Evolutionary conservation across 106 monocot genomes (phyloP), one percentile per base, ranked within the genome.

Genomic region (Apostasia shenzhenica): DNA sequence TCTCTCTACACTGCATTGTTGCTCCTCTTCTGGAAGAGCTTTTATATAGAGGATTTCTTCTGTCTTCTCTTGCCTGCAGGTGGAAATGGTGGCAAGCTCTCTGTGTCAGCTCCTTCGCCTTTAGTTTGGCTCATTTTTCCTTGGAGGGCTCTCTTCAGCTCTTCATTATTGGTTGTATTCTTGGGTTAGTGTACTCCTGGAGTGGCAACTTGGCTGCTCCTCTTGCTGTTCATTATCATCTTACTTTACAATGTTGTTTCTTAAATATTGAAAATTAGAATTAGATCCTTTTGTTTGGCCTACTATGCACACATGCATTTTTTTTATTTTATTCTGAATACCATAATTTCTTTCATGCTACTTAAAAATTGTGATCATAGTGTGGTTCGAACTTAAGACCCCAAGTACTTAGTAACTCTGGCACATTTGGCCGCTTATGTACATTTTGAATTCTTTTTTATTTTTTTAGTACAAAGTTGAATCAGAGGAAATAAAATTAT

Each of bases 171-270:
- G 95, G 95, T 46, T 82, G 75, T 75, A 74, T 95, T 79, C 83
- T 91, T 66, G 95, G 91, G 9, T 85, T 80, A 43, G 84, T 69
- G 3, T 95, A 91, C 64, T 88, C 88, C 62, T 84, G 88, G 88
- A 77, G 79, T 57, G 88, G 84, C 44, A 84, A 77, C 56, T 45
- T 95, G 50, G 71, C 63, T 59, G 67, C 95, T 64, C 72, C 91
- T 14, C 67, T 95, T 40, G 51, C 68, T 40, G 63, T 91, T 48
- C 95, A 95, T 73, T 86, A 70, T 66, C 8, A 81, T 88, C 67
- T 81, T 94, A 48, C 2, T 76, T 52, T 52, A 66, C 2, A 70
- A 54, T 42, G 63, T 74, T 48, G 59, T 83, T 46, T 74, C 81
- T 37, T 79, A 63, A 45, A 3, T 3, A 10, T 57, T 3, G n/a